Base-by-base conservation (phyloP, 129 eudicot species). In the Lactuca sativa region DNA sequence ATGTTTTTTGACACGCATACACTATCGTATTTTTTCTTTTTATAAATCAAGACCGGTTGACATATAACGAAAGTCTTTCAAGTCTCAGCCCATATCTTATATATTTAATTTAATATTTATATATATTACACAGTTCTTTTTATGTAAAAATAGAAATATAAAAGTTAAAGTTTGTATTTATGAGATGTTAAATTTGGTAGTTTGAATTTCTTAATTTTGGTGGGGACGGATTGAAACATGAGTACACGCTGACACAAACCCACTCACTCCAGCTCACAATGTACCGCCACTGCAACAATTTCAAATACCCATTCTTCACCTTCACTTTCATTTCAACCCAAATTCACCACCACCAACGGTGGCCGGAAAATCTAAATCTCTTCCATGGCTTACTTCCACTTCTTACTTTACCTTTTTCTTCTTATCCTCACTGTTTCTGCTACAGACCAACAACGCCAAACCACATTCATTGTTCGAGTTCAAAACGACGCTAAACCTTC, bases 401-500 rank as follows among this genome's bases (percentile, higher is more conserved):
- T 41, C 14, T 13, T 61, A n/a, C 10, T 64, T 47, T 75, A 5
- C 12, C 5, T 59, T 8, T 10, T 6, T 16, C 9, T 55, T 7
- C 9, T 55, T 7, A 4, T 62, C 2, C 2, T 72, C 59, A 14
- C 82, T 0, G 15, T 51, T 51, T 21, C 81, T 33, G 14, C 83
- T 37, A 9, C 79, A 10, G 38, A 70, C 66, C 33, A 11, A 5
- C 66, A 33, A 10, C 77, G 60, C 0, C 69, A 59, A 1, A 82
- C 58, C 21, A 88, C 97, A 7, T 95, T 64, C 90, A 87, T 95
- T 2, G 72, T 95, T 48, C 80, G 79, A 2, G 89, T 95, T 55
- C 83, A 87, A 21, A 87, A 73, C 71, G 88, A 83, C 30, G 82
- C 91, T 6, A 95, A 95, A 47, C 99, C 99, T 16, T 75, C 99